These are phyloP conservation scores for Xenoacremonium recifei DNA, from an alignment of 2,329 filamentous ascomycete genomes.

Conservation along the genomic window DNA sequence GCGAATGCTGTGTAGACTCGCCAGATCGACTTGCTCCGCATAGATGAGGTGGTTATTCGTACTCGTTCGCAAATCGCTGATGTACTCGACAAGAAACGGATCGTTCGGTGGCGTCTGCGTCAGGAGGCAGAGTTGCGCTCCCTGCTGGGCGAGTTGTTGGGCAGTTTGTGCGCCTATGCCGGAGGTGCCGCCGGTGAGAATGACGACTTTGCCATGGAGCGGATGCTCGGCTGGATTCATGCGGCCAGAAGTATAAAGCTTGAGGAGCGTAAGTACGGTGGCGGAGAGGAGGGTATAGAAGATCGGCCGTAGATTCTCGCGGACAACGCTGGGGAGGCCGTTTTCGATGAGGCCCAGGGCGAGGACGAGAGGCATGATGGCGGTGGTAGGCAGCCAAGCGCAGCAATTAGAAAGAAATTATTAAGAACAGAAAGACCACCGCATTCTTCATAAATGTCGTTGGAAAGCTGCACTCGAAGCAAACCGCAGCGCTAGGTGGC, in stretches of 20 bases:
- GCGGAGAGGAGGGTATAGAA: conserved; percentile 36
- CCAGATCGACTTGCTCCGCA: conserved; percentile 89
- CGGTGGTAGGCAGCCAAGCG: conserved; percentile 1
- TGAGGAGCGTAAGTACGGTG: conserved; percentile 49
- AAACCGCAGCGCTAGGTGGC: neutral
- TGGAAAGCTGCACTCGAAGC: neutral
- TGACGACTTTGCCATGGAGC: conserved; percentile 90
- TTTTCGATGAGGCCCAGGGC: conserved; percentile 45
- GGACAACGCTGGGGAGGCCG: conserved; percentile 50
- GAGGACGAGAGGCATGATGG: conserved; percentile 53
- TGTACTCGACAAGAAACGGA: conserved; percentile 87
- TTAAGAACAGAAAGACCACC: conserved; percentile 5
- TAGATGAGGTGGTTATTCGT: conserved; percentile 88
- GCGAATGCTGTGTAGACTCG: conserved; percentile 85
- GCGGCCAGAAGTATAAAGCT: conserved; percentile 76
- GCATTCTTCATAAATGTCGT: too few relatives aligned
- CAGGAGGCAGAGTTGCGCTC: conserved; percentile 87
- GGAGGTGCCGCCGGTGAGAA: conserved; percentile 93
- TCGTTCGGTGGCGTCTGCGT: conserved; percentile 80
- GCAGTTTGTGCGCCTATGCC: conserved; percentile 82
- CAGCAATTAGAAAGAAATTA: conserved; percentile 1
- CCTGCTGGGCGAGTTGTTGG: conserved; percentile 71
- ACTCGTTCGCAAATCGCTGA: conserved; percentile 77
- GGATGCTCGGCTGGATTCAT: conserved; percentile 72
- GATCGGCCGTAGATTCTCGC: conserved; percentile 42